These are phyloP conservation scores for Phytophthora aleatoria DNA, from an alignment of 352 stramenopile species.

Conservation along the genomic window DNA sequence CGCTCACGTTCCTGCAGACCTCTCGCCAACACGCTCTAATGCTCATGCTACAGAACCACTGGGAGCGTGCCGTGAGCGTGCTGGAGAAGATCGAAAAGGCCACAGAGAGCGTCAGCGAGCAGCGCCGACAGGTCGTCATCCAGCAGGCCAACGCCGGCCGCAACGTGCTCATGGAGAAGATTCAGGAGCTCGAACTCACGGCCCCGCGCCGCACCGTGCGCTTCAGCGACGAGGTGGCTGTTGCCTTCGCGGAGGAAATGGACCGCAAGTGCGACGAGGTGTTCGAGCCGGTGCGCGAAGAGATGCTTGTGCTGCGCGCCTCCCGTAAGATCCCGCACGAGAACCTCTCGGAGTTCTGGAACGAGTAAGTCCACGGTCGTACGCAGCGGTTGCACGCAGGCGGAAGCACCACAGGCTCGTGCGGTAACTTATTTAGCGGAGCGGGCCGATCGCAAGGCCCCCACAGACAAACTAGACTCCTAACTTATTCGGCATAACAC, in stretches of 20 bases:
- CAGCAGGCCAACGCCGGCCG: conserved; percentile 57
- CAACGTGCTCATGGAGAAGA: conserved; percentile 36
- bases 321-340: conserved; percentile 69
- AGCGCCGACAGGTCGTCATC: conserved; percentile 71
- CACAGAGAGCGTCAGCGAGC: conserved; percentile 64
- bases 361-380: conserved; percentile 28
- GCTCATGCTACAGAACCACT: conserved; percentile 82
- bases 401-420: conserved; percentile 7
- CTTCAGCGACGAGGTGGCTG: conserved; percentile 61
- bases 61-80: conserved; percentile 71
- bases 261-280: conserved; percentile 58
- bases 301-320: conserved; percentile 81
- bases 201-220: conserved; percentile 42
- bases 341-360: conserved; percentile 84
- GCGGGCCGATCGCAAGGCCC: conserved; percentile 23
- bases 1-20: conserved; percentile 65
- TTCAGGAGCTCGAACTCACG: conserved; percentile 38
- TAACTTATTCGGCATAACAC: conserved; percentile 45
- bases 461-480: conserved; percentile 9
- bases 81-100: conserved; percentile 79
- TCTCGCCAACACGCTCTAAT: conserved; percentile 75
- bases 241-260: conserved; percentile 65
- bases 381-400: conserved; percentile 3
- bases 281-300: conserved; percentile 59
- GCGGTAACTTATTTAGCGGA: conserved; percentile 29